phyloP scores from a whole-genome alignment of 306 rosid genomes.

The Cucurbita ficifolia region DNA sequence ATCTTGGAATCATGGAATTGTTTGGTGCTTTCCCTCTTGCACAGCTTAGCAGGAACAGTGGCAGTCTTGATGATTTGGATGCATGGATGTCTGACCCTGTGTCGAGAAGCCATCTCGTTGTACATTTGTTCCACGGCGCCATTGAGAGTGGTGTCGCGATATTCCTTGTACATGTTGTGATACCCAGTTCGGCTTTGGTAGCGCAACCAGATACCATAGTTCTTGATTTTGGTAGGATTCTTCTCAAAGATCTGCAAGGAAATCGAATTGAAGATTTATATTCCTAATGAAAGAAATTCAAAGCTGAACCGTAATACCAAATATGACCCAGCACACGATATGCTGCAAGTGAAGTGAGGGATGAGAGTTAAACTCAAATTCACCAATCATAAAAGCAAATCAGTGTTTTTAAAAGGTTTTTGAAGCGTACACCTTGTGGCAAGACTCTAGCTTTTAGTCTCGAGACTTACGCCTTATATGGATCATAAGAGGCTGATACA shows the following conservation, averaged over 20 bases:
- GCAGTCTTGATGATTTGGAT: slow-evolving; percentile 86
- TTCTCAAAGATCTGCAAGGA: slow-evolving; percentile 68
- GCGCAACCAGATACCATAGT: slow-evolving; percentile 80
- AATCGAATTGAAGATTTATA: background rate
- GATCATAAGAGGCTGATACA: too few species aligned
- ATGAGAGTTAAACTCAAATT: background rate
- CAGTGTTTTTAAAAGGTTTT: background rate
- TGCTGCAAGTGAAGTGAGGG: background rate
- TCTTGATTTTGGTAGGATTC: slow-evolving; percentile 70
- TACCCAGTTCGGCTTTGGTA: slow-evolving; percentile 85
- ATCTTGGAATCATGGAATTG: slow-evolving; percentile 80
- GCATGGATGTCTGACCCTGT: slow-evolving; percentile 79
- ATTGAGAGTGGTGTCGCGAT: slow-evolving; percentile 75
- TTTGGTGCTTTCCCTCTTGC: slow-evolving; percentile 89
- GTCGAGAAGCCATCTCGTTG: slow-evolving; percentile 83
- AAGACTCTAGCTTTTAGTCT: background rate
- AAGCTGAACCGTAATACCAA: too few species aligned
- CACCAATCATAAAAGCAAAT: background rate
- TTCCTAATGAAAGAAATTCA: background rate
- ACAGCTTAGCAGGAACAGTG: slow-evolving; percentile 62
- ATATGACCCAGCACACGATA: background rate
- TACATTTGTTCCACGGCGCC: slow-evolving; percentile 75
- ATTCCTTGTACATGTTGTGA: slow-evolving; percentile 91
- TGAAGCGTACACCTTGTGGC: background rate
- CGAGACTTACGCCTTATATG: too few species aligned